Base-by-base conservation (phyloP, 352 stramenopile species). In the Stramenopiles sp. region DNA sequence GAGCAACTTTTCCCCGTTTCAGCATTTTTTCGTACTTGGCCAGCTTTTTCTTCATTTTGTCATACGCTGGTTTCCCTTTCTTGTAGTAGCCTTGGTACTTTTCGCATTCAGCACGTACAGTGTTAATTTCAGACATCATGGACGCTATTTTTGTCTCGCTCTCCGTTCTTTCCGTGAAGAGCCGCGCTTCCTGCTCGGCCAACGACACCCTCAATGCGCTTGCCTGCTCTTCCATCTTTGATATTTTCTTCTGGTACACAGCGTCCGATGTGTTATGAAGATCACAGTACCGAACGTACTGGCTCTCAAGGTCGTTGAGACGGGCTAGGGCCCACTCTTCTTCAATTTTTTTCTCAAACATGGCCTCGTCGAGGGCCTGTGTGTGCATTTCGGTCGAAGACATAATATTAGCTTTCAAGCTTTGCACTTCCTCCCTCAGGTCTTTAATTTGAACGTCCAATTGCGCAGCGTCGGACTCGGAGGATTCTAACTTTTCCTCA, bases 181-280 rank as follows among this genome's bases (percentile, higher is more conserved):
- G 55, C 55, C 55, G 55, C 55, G 55, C 27, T 71, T 71, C 55
- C 22, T 71, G 55, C 55, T 71, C 55, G 55, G 55, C 55, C 55
- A 71, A 71, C 55, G 55, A 71, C 55, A 71, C 55, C 55, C 55
- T 71, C 55, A 71, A 71, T 27, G 55, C 55, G 55, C 55, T 71
- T 71, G 55, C 55, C 55, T 71, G 55, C 55, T 71, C 55, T 71
- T 71, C 27, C 55, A 71, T 71, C 55, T 71, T 71, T 71, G 55
- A 71, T 71, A 71, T 71, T 71, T 71, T 71, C 55, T 71, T 71
- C 55, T 71, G 55, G 55, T 71, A 71, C 55, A 71, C 55, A 71
- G 22, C 55, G 55, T 71, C 55, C 55, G 55, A 71, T 71, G 55
- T 71, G 55, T 71, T 71, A 71, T 71, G 55, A 71, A 71, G 55